phyloP scores from a whole-genome alignment of 495 filamentous ascomycete species.

The Tuber melanosporum region DNA sequence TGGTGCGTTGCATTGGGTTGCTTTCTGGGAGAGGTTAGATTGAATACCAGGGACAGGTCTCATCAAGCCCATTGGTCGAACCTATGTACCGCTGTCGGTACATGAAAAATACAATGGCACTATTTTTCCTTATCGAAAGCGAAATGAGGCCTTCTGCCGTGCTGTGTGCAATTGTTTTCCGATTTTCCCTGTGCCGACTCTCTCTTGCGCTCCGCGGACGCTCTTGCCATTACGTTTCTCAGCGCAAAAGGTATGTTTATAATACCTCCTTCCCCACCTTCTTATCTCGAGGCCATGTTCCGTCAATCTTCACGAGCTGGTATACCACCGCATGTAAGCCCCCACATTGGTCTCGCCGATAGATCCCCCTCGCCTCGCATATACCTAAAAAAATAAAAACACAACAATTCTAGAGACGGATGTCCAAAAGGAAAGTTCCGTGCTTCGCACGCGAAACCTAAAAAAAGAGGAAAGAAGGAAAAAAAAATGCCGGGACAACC shows the following conservation, averaged over 20 bases:
- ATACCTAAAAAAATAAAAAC: background rate
- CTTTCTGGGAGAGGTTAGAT: background rate
- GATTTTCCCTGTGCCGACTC: background rate
- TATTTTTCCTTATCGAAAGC: background rate
- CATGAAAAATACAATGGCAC: background rate
- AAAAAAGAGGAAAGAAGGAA: background rate
- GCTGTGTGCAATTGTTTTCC: background rate
- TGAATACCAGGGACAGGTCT: background rate
- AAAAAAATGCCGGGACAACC: background rate
- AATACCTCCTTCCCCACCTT: background rate
- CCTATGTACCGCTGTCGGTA: background rate
- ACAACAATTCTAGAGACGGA: background rate
- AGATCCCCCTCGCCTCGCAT: background rate
- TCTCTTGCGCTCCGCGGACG: background rate
- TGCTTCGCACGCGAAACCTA: background rate
- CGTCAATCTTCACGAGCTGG: background rate
- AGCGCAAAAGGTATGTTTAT: slow-evolving; percentile 3
- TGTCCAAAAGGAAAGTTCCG: background rate
- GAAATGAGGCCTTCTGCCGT: background rate
- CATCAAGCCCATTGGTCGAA: background rate
- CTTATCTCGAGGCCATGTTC: background rate
- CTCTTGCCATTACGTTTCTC: background rate
- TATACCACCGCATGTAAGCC: background rate
- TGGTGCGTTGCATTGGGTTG: background rate
- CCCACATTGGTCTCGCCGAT: background rate